These are phyloP conservation scores for Camptophora hylomeconis DNA, from an alignment of 2,329 filamentous ascomycete genomes.

Conservation along the genomic window DNA sequence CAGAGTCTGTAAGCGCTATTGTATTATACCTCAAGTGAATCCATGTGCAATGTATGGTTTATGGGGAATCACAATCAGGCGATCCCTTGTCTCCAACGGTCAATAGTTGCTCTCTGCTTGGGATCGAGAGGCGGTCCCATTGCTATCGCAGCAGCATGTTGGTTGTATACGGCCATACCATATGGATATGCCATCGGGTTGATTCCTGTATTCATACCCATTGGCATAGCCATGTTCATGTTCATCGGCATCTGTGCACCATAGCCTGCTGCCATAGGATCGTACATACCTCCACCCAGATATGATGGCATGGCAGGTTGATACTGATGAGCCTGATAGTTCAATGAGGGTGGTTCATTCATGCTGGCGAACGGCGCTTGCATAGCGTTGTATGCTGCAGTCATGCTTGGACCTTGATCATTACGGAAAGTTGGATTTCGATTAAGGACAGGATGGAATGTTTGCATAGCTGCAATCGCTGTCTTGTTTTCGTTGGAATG, in stretches of 20 bases:
- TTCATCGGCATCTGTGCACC: constrained; percentile 13
- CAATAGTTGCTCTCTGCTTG: constrained; percentile 42
- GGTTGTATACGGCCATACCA: constrained; percentile 9
- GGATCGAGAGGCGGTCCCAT: constrained; percentile 30
- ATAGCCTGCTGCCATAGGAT: constrained; percentile 3
- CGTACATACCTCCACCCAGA: constrained; percentile 5
- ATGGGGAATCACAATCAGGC: too few relatives aligned
- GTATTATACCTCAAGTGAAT: too few relatives aligned
- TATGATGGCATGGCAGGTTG: too few relatives aligned
- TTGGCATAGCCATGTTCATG: constrained; percentile 8
- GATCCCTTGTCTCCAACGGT: constrained; percentile 39
- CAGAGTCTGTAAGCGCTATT: too few relatives aligned
- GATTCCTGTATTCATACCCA: constrained; percentile 3
- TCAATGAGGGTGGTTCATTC: too few relatives aligned
- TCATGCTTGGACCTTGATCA: too few relatives aligned
- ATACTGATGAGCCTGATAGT: too few relatives aligned
- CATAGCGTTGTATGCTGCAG: too few relatives aligned
- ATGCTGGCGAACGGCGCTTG: too few relatives aligned
- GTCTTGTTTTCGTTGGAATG: too few relatives aligned
- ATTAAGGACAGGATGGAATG: background rate
- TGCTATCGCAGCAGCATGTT: constrained; percentile 16
- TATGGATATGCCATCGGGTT: constrained; percentile 3
- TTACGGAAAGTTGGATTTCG: background rate
- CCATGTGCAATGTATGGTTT: too few relatives aligned
- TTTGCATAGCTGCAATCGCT: constrained; percentile 19